phyloP scores from a whole-genome alignment of 768 basidiomycete species.

The Brasilioporus rufonigricans region DNA sequence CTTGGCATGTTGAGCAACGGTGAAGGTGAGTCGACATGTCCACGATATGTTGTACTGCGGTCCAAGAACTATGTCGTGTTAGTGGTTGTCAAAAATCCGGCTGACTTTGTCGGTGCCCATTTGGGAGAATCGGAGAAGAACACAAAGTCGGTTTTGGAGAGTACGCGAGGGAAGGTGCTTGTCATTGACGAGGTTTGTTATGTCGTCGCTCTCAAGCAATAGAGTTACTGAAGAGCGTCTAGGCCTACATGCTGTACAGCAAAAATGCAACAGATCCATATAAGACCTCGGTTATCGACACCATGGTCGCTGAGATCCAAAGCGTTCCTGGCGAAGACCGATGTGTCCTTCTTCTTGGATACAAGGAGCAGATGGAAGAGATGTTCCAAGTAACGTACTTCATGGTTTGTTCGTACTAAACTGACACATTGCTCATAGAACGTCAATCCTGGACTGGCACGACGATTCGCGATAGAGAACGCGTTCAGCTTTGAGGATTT shows the following conservation, averaged over 20 bases:
- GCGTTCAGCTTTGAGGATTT: constrained; percentile 71
- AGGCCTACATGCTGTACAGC: constrained; percentile 72
- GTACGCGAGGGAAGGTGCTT: constrained; percentile 60
- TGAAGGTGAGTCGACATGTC: constrained; percentile 48
- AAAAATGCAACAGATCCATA: constrained; percentile 43
- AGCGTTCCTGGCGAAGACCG: constrained; percentile 68
- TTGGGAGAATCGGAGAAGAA: constrained; percentile 62
- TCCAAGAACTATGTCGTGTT: neutral
- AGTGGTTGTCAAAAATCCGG: constrained; percentile 69
- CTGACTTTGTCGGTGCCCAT: constrained; percentile 61
- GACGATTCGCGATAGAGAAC: constrained; percentile 67
- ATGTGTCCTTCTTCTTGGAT: constrained; percentile 64
- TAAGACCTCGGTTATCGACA: constrained; percentile 72
- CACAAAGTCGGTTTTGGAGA: constrained; percentile 62
- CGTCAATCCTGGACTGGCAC: constrained; percentile 66
- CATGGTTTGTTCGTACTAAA: neutral
- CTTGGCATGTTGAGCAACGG: constrained; percentile 66
- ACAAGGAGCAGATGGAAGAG: constrained; percentile 62
- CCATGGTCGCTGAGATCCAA: constrained; percentile 73
- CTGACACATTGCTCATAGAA: constrained; percentile 40
- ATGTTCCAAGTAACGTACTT: constrained; percentile 63
- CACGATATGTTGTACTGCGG: too few species aligned
- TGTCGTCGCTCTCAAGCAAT: neutral
- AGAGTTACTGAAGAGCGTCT: neutral
- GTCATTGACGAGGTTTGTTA: constrained; percentile 64